phyloP scores from a whole-genome alignment of 306 rosid genomes.

The Alnus rubra region DNA sequence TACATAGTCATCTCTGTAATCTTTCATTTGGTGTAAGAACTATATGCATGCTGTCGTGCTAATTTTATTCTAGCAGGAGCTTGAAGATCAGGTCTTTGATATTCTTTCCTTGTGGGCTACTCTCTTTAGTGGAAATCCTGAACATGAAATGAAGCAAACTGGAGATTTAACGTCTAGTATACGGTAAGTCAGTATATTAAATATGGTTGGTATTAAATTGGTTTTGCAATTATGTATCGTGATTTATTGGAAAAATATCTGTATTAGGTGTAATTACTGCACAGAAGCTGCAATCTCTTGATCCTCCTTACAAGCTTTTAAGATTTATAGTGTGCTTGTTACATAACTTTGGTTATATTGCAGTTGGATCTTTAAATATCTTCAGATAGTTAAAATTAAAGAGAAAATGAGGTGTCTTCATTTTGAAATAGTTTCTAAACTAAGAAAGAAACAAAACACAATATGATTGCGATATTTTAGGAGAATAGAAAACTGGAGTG shows the following conservation, averaged over 20 bases:
- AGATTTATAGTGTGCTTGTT: neutral
- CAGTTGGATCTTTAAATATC: neutral
- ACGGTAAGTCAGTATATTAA: constrained; percentile 49
- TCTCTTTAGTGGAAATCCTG: constrained; percentile 68
- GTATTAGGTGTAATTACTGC: neutral
- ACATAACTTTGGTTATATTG: neutral
- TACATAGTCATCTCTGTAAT: constrained; percentile 28
- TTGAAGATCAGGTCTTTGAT: constrained; percentile 89
- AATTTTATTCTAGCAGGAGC: constrained; percentile 62
- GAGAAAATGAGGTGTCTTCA: neutral
- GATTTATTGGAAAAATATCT: neutral
- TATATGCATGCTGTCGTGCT: constrained; percentile 22
- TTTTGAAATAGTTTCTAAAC: neutral
- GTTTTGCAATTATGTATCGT: neutral
- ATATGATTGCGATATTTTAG: neutral
- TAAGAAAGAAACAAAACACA: neutral
- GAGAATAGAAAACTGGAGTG: neutral
- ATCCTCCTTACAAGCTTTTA: constrained; percentile 5
- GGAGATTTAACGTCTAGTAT: constrained; percentile 70
- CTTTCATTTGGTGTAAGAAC: constrained; percentile 1
- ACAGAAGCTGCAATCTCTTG: constrained; percentile 1
- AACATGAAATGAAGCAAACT: constrained; percentile 54
- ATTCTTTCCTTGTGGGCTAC: constrained; percentile 91
- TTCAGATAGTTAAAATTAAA: neutral
- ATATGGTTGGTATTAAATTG: constrained; percentile 6